A percentile compares a stretch with the other conserved stretches of the same genome.
phyloP scores from a whole-genome alignment of 129 eudicot species.

The Flaveria linearis region DNA sequence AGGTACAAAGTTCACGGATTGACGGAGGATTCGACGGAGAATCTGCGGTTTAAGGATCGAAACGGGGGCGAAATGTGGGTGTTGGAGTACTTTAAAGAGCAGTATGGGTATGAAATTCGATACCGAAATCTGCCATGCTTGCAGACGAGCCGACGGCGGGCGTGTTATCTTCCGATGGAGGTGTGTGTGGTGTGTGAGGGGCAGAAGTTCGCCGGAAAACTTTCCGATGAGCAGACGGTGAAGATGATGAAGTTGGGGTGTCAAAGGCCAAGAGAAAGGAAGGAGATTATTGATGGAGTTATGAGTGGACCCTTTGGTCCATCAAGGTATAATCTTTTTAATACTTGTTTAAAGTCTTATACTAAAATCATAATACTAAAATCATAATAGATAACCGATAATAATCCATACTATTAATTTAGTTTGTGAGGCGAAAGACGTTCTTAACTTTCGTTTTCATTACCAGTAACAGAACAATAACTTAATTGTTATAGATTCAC shows the following conservation, averaged over 20 bases:
- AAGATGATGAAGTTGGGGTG: conserved; percentile 84
- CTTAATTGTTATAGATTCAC: no score
- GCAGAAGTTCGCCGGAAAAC: conserved; percentile 92
- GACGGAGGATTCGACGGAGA: conserved; percentile 73
- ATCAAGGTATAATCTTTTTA: conserved; percentile 50
- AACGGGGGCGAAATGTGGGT: conserved; percentile 62
- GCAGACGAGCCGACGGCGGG: conserved; percentile 81
- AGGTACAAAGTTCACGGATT: conserved; percentile 72
- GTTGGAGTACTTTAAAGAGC: conserved; percentile 75
- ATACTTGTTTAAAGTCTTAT: neutral
- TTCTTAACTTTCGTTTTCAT: no score
- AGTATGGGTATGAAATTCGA: conserved; percentile 72
- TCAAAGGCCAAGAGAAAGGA: conserved; percentile 78
- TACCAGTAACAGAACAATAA: no score
- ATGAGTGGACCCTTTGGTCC: conserved; percentile 95
- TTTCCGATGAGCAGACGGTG: conserved; percentile 88
- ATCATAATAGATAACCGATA: no score
- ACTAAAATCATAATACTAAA: no score
- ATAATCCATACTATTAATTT: no score
- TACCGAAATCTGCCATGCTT: conserved; percentile 80
- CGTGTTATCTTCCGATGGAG: conserved; percentile 97
- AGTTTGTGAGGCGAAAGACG: no score
- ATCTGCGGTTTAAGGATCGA: conserved; percentile 72
- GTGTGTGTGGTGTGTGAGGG: conserved; percentile 94
- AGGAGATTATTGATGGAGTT: conserved; percentile 72